A percentile compares a stretch with the other conserved stretches of the same genome.
Evolutionary conservation across 495 filamentous ascomycete species (phyloP).

Genomic region (Talaromyces wortmannii): DNA sequence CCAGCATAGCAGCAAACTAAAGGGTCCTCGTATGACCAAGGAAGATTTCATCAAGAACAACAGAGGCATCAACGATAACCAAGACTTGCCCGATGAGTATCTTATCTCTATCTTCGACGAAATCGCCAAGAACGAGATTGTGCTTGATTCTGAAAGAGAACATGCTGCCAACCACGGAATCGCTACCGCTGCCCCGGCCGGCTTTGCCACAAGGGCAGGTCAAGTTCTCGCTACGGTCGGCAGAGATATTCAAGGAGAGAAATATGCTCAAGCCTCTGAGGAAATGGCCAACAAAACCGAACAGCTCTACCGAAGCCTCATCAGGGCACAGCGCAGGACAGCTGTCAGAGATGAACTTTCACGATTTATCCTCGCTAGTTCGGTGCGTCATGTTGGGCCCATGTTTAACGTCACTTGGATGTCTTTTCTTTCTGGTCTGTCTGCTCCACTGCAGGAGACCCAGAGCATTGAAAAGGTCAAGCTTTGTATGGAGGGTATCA

Average conservation of each 20-base stretch:
- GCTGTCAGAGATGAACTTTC: conserved; percentile 59
- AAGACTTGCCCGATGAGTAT: conserved; percentile 90
- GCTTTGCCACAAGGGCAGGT: conserved; percentile 75
- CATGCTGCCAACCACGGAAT: conserved; percentile 68
- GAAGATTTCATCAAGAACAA: conserved; percentile 99
- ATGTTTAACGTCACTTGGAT: conserved; percentile 99
- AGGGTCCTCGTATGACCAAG: conserved; percentile 76
- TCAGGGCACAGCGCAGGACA: conserved; percentile 75
- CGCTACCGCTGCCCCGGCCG: conserved; percentile 49
- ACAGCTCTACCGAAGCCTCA: conserved; percentile 85
- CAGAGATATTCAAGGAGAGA: conserved; percentile 86
- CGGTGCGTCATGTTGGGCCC: conserved; percentile 87
- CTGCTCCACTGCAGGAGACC: conserved; percentile 83
- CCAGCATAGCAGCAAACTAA: conserved; percentile 83
- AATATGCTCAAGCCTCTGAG: conserved; percentile 88
- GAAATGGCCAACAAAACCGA: conserved; percentile 86
- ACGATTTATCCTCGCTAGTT: conserved; percentile 86
- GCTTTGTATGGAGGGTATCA: conserved; percentile 91
- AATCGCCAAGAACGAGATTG: conserved; percentile 86
- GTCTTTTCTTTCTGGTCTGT: conserved; percentile 92
- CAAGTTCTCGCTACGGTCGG: conserved; percentile 87
- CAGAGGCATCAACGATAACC: conserved; percentile 93
- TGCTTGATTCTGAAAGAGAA: conserved; percentile 85
- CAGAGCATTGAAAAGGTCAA: conserved; percentile 86
- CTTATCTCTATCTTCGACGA: conserved; percentile 85